Evolutionary conservation across 139 green algal genomes (phyloP).

Genomic region (Volvox reticuliferus): DNA sequence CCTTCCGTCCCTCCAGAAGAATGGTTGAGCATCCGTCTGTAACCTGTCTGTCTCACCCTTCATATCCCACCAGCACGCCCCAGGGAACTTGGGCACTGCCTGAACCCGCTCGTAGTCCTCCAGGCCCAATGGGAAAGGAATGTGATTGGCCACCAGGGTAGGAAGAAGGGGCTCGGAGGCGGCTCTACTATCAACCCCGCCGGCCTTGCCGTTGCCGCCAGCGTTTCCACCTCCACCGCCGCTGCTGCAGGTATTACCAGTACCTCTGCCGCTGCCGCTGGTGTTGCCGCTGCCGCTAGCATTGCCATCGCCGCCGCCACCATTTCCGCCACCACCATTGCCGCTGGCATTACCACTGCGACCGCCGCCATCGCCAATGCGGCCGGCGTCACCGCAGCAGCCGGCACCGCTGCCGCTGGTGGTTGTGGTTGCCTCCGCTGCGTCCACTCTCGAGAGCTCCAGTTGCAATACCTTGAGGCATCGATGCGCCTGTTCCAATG

Average conservation of each 20-base stretch:
- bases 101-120: background rate
- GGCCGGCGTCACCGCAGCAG: background rate
- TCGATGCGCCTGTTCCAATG: background rate
- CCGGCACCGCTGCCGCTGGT: background rate
- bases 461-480: background rate
- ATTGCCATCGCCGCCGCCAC: background rate
- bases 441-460: background rate
- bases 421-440: background rate
- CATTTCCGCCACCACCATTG: background rate
- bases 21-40: too few relatives aligned
- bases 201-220: background rate
- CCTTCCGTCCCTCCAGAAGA: too few relatives aligned
- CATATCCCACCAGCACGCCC: background rate
- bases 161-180: background rate
- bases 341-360: background rate
- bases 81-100: background rate
- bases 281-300: too few relatives aligned
- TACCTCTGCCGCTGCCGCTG: too few relatives aligned
- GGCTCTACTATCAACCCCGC: background rate
- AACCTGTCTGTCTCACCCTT: background rate
- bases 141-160: background rate
- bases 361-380: background rate
- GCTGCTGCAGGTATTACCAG: background rate
- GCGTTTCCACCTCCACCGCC: background rate
- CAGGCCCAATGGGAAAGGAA: background rate